These are phyloP conservation scores for Volvox reticuliferus DNA, from an alignment of 139 green algal genomes.

Conservation along the genomic window DNA sequence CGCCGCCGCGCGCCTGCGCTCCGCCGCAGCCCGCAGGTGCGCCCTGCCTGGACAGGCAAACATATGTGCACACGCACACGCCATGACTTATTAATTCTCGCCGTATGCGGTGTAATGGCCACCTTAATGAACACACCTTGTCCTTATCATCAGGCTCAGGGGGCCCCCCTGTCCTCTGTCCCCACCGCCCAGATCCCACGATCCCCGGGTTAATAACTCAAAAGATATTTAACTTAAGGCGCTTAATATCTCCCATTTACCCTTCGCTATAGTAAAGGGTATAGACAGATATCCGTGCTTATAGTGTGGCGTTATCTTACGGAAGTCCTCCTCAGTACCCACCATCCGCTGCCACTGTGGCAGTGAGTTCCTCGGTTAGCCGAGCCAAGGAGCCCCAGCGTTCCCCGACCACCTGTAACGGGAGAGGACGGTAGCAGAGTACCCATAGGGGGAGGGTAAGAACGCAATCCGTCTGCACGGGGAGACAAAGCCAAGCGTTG, in stretches of 20 bases:
- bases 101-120: too few relatives aligned
- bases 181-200: not conserved
- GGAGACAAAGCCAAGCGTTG: not conserved
- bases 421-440: not conserved
- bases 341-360: slow-evolving; percentile 67
- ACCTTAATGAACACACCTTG: not conserved
- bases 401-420: slow-evolving; percentile 76
- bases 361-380: slow-evolving; percentile 67
- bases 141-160: not conserved
- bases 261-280: too few relatives aligned
- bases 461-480: not conserved
- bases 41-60: slow-evolving; percentile 59
- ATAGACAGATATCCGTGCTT: too few relatives aligned
- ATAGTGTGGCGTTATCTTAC: too few relatives aligned
- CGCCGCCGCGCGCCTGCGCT: slow-evolving; percentile 28
- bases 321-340: not conserved
- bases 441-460: not conserved
- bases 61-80: not conserved
- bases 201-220: not conserved
- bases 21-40: slow-evolving; percentile 44
- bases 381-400: slow-evolving; percentile 84
- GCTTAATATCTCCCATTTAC: too few relatives aligned
- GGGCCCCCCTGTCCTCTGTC: not conserved
- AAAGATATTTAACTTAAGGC: too few relatives aligned
- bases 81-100: not conserved